Percentiles rank a stretch among this genome's conserved stretches.
Evolutionary conservation across 2,329 filamentous ascomycete genomes (phyloP).

Genomic region (Alternaria ethzedia): DNA sequence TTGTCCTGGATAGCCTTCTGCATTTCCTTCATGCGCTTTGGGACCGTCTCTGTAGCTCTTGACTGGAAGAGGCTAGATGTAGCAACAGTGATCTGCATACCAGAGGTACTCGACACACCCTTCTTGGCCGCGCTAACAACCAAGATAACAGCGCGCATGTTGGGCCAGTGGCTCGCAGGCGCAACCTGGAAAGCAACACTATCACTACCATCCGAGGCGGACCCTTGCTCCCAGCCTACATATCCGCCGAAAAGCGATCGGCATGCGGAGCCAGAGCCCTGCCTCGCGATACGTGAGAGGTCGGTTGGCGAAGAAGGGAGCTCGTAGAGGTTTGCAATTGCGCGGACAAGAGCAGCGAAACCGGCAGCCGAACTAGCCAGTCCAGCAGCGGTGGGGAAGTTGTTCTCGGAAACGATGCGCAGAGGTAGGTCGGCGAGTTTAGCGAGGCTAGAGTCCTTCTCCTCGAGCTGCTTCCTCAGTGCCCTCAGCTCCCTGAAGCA

Average conservation of each 20-base stretch:
- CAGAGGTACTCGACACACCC: conserved; percentile 87
- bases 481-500: conserved; percentile 87
- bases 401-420: conserved; percentile 93
- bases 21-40: conserved; percentile 82
- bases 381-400: conserved; percentile 97
- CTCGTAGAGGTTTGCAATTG: conserved; percentile 89
- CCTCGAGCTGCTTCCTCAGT: conserved; percentile 78
- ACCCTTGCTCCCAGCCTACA: conserved; percentile 89
- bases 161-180: conserved; percentile 88
- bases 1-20: conserved; percentile 76
- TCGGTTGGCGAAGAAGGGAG: conserved; percentile 81
- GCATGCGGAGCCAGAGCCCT: conserved; percentile 94
- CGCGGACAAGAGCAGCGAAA: conserved; percentile 73
- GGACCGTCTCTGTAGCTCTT: conserved; percentile 78
- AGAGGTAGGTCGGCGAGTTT: conserved; percentile 79
- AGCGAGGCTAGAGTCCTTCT: conserved; percentile 73
- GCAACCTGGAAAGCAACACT: conserved; percentile 89
- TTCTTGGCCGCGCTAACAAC: conserved; percentile 96
- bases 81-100: conserved; percentile 96
- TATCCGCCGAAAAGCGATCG: conserved; percentile 93
- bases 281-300: conserved; percentile 85
- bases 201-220: conserved; percentile 78
- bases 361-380: conserved; percentile 72
- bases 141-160: conserved; percentile 90
- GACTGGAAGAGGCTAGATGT: conserved; percentile 87